phyloP scores from a whole-genome alignment of 305 asterid genomes.

The Withania somnifera region DNA sequence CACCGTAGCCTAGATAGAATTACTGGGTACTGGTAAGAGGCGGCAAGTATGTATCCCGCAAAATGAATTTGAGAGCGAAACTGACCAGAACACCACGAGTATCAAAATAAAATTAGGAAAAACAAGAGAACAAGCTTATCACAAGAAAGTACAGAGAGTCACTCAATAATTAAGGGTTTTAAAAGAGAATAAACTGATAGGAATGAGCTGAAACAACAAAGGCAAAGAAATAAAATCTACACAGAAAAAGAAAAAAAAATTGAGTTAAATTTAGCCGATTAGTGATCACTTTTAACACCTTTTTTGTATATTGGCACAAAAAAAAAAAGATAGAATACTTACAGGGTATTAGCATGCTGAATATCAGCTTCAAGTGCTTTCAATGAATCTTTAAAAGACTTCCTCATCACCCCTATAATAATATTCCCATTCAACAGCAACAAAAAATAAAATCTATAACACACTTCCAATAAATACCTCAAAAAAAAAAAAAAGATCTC shows the following conservation, averaged over 20 bases:
- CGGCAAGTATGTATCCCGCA: too few relatives aligned
- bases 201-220: background rate
- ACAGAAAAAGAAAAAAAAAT: background rate
- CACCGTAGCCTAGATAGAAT: too few relatives aligned
- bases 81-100: too few relatives aligned
- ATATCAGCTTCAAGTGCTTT: constrained; percentile 96
- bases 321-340: too few relatives aligned
- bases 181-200: background rate
- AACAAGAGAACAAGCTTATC: background rate
- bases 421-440: constrained; percentile 41
- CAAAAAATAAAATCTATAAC: too few relatives aligned
- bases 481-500: background rate
- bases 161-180: background rate
- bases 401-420: constrained; percentile 37
- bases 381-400: constrained; percentile 82
- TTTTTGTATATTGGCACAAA: background rate
- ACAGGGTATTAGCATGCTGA: constrained; percentile 92
- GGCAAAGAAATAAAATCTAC: background rate
- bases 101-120: background rate
- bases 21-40: too few relatives aligned
- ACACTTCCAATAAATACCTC: too few relatives aligned
- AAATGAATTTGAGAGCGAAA: too few relatives aligned
- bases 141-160: background rate
- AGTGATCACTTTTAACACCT: background rate
- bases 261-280: background rate